Base-by-base conservation (phyloP, 2,329 filamentous ascomycete species). In the Conoideocrella luteorostrata region DNA sequence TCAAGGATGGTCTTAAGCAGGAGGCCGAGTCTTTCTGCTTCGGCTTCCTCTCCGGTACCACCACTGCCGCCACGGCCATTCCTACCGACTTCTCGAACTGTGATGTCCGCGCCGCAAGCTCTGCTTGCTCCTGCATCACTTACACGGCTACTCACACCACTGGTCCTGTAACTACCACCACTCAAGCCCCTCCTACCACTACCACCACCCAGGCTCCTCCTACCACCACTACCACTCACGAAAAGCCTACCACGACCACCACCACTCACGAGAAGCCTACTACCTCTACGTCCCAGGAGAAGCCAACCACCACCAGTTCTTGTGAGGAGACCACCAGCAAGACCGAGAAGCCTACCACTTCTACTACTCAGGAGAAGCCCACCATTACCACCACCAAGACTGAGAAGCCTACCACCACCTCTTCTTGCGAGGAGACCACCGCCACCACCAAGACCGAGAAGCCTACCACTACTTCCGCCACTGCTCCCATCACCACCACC, bases 51-150 rank as follows among this genome's bases (percentile, higher is more conserved):
- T 39, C 55, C 17, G 53, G 50, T 21, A 57, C 52, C 41, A 60
- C 50, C 20, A 61, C 56, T 20, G 54, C 53, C 34, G 35, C 52
- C 23, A 38, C 47, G 3, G 50, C 50, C 33, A 56, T 66, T 34
- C 64, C 63, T 5, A 49, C 56, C 7, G 49, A 61, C 37, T 66
- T 55, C 50, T 35, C 30, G 48, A 58, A 60, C 55, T 66, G 64
- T 46, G 38, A 39, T 30, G 44, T 42, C 34, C 41, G 49, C 12
- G 45, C 44, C 21, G 52, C 58, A 41, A 53, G 49, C 49, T 66
- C 64, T 33, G 63, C 61, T 35, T 66, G 64, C 57, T 65, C 62
- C 5, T 66, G 63, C 55, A 54, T 65, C 51, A 57, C 58, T 44
- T 64, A 66, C 52, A 59, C 60, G 34, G 52, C 57, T 34, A 62